Evolutionary conservation across 2,329 filamentous ascomycete species (phyloP).

Genomic region (Ophiocordyceps unilateralis): DNA sequence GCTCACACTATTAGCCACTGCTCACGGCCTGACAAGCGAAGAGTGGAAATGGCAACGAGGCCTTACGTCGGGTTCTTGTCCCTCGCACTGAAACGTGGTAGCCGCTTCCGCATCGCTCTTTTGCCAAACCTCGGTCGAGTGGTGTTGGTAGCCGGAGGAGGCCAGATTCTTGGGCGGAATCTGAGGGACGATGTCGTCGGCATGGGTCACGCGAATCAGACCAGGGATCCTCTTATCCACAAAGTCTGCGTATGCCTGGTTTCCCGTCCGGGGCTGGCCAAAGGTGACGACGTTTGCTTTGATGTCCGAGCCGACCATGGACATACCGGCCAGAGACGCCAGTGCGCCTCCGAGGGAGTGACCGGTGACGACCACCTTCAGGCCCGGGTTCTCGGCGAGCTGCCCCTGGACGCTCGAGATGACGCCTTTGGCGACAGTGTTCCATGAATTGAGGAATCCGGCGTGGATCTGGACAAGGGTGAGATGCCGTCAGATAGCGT

Average conservation of each 20-base stretch:
- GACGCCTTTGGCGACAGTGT: neutral
- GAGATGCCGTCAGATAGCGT: neutral
- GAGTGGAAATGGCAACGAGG: neutral
- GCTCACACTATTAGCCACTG: too few species aligned
- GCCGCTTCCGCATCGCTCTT: neutral
- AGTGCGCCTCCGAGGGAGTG: slow-evolving; percentile 46
- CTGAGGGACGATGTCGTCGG: slow-evolving; percentile 42
- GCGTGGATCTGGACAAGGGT: neutral
- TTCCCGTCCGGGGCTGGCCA: slow-evolving; percentile 44
- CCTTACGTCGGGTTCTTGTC: neutral
- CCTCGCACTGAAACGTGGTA: neutral
- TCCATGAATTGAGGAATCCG: neutral
- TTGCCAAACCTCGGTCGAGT: slow-evolving; percentile 43
- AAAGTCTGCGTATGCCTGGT: slow-evolving; percentile 28
- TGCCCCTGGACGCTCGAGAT: neutral
- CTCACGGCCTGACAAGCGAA: neutral
- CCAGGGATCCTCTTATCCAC: slow-evolving; percentile 23
- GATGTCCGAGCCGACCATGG: slow-evolving; percentile 26
- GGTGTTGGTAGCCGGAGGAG: slow-evolving; percentile 38
- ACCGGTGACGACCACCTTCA: slow-evolving; percentile 25
- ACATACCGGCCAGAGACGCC: slow-evolving; percentile 34
- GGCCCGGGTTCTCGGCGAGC: neutral
- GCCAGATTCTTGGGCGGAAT: slow-evolving; percentile 30
- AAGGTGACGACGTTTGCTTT: slow-evolving; percentile 39
- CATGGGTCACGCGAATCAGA: slow-evolving; percentile 43